Evolutionary conservation across 495 filamentous ascomycete species (phyloP).

Genomic region (Choiromyces venosus): DNA sequence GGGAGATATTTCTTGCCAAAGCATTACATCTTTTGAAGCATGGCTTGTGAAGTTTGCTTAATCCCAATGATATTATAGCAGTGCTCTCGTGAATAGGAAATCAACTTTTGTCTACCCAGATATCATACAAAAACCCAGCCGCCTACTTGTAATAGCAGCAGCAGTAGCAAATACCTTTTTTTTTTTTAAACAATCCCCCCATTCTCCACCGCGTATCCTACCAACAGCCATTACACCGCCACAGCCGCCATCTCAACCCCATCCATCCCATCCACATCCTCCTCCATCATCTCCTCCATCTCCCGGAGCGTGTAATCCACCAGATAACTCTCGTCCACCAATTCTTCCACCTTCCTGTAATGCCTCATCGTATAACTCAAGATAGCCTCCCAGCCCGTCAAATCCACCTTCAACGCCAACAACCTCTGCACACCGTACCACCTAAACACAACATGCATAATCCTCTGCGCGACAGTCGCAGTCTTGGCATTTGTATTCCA

Average conservation of each 20-base stretch:
- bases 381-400: conserved; percentile 78
- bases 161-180: background rate
- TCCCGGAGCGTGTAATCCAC: conserved; percentile 85
- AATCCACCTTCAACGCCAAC: conserved; percentile 60
- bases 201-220: conserved; percentile 25
- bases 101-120: background rate
- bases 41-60: too few relatives aligned
- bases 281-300: conserved; percentile 71
- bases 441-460: conserved; percentile 72
- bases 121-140: background rate
- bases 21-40: too few relatives aligned
- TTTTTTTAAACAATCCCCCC: conserved; percentile 45
- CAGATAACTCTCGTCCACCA: conserved; percentile 90
- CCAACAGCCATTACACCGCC: conserved; percentile 13
- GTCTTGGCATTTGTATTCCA: conserved; percentile 95
- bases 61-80: background rate
- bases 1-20: too few relatives aligned
- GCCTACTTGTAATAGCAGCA: too few relatives aligned
- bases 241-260: conserved; percentile 37
- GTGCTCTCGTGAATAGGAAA: background rate
- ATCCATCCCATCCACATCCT: conserved; percentile 40
- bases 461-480: conserved; percentile 75
- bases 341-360: conserved; percentile 76
- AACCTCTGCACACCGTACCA: conserved; percentile 70
- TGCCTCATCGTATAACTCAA: conserved; percentile 86